phyloP scores from a whole-genome alignment of 169 alveolate genomes.

The Eimeria praecox region DNA sequence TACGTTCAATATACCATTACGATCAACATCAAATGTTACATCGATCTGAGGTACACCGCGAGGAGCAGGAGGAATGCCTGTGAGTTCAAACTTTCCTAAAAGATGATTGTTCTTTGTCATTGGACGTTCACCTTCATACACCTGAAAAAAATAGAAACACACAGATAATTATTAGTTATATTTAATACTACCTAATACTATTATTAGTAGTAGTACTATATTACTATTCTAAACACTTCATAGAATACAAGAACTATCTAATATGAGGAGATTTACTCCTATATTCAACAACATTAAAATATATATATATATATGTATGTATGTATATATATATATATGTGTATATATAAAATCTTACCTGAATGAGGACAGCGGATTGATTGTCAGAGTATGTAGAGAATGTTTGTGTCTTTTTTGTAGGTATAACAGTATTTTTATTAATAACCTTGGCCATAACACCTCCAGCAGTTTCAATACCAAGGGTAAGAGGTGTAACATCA shows the following conservation, averaged over 20 bases:
- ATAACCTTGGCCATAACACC: conserved; percentile 98
- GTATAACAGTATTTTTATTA: conserved; percentile 96
- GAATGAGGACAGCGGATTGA: conserved; percentile 96
- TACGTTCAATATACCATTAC: conserved; percentile 96
- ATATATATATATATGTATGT: neutral
- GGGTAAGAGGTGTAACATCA: conserved; percentile 97
- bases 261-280: neutral
- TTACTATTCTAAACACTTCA: no score
- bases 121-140: conserved; percentile 98
- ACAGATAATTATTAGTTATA: no score
- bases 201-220: no score
- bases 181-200: no score
- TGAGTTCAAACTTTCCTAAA: conserved; percentile 97
- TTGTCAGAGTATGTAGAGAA: conserved; percentile 98
- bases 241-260: no score
- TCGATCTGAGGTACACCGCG: conserved; percentile 97
- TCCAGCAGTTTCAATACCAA: conserved; percentile 98
- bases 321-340: neutral
- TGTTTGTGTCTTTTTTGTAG: conserved; percentile 96
- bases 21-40: conserved; percentile 97
- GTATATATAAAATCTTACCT: no score
- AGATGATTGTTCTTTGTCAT: conserved; percentile 97
- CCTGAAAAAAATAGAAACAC: no score
- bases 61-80: conserved; percentile 97
- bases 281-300: neutral